Evolutionary conservation across 257 asterid species (phyloP), one percentile per base, ranked within the genome.

Genomic region (Lantana camara): DNA sequence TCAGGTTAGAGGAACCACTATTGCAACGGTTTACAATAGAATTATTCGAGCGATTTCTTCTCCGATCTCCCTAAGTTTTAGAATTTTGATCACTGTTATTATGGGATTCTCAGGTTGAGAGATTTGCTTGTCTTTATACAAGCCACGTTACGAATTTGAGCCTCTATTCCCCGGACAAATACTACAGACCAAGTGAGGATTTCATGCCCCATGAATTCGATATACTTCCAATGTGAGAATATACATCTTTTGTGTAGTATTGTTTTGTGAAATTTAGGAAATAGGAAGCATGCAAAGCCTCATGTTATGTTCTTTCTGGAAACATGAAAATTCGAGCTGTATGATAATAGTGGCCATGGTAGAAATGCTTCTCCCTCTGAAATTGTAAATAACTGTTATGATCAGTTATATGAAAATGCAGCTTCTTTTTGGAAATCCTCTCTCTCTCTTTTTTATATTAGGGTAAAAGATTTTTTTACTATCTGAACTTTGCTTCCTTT

Each of bases 191-290:
- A 17, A 88, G 93, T 15, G 96, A 85, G 74, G 99, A 94, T 67
- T 94, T 84, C 80, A 86, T 94, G 99, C 99, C 97, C 42, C 99
- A 90, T 71, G 99, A 94, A 64, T 72, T 84, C 37, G 89, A 84
- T 38, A 85, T 87, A 53, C 73, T 90, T 27, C 54, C 90, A 27
- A n/a, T 68, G 48, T 80, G 75, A 80, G 57, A 55, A 35, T 35
- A 6, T 59, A 5, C 5, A n/a, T n/a, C n/a, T 9, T 3, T 27
- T 37, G 0, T 63, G 23, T 8, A 3, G 16, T 41, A 1, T 17
- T 45, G 23, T 35, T n/a, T n/a, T 35, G 40, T 35, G 11, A 9
- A 1, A 35, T 4, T 9, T 35, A 35, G 40, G 40, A 35, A 30
- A 30, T 30, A 30, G 3, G 35, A n/a, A n/a, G n/a, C n/a, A n/a